Base-by-base conservation (phyloP, 257 asterid species). In the Leonotis leonurus region DNA sequence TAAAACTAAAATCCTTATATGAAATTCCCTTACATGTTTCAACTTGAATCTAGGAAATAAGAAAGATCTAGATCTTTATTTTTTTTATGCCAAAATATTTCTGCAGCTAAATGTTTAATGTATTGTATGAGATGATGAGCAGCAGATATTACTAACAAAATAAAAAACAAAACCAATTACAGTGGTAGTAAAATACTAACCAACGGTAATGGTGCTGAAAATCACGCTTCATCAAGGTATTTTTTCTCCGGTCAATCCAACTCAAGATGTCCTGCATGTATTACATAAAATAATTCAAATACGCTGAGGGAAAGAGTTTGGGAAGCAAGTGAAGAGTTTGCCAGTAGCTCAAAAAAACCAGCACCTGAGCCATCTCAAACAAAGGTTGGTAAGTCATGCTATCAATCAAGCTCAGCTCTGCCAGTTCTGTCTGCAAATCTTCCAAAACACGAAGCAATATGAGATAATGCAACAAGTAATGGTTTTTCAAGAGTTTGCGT, bases 401-500 rank as follows among this genome's bases (percentile, higher is more conserved):
- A 73, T 93, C 83, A 57, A 56, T 60, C 56, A 70, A 70, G 53
- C 72, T 54, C 76, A 93, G 80, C 64, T 85, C 80, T 66, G 70
- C 79, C 59, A 89, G 70, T 79, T 93, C 99, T 39, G 81, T 77
- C 83, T 77, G 86, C 83, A 93, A 75, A 74, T 71, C 99, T 93
- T 73, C 70, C 64, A 74, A 67, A 71, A 70, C 56, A 61, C 61
- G 25, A 60, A 49, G 43, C 56, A 68, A 67, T 33, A 14, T 72
- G 44, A 67, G 67, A 58, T 64, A 40, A 53, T 61, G 62, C 6
- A 43, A 71, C 63, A 45, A 67, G 21, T 27, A 62, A 54, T 52
- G 44, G 51, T 16, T 24, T 13, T 51, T 22, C 6, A 24, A 53
- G 17, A 5, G 16, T 1, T 56, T n/a, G 57, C 16, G 41, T 66